Percentiles rank a stretch among this genome's conserved stretches.
Evolutionary conservation across 108 stramenopile species (phyloP).

Genomic region (Schizochytrium sp.): DNA sequence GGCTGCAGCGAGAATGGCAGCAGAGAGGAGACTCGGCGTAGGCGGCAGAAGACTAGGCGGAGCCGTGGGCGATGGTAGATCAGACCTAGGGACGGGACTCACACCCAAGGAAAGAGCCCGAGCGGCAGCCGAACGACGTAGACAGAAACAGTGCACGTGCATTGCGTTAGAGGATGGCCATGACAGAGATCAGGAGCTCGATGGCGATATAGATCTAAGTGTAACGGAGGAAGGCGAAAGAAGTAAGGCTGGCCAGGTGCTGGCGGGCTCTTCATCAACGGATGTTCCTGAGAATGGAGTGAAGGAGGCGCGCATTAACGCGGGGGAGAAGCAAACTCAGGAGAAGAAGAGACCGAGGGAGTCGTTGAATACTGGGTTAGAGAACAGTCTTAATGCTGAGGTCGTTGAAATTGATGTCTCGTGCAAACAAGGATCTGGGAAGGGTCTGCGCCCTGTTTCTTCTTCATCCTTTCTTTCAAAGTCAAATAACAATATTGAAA

Average conservation of each 20-base stretch:
- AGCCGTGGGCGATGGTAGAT: background rate
- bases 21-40: background rate
- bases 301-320: no score
- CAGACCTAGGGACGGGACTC: background rate
- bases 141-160: background rate
- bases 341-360: no score
- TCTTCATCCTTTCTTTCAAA: no score
- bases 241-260: background rate
- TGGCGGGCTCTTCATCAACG: background rate
- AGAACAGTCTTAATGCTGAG: no score
- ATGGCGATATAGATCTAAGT: background rate
- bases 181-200: background rate
- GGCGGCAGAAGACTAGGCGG: background rate
- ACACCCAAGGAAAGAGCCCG: background rate
- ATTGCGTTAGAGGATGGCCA: background rate
- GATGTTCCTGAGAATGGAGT: background rate
- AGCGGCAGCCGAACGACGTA: background rate
- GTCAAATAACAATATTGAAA: no score
- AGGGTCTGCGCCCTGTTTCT: no score
- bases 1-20: background rate
- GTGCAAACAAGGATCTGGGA: no score
- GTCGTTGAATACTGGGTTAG: no score
- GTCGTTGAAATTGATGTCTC: no score
- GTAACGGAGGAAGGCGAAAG: background rate
- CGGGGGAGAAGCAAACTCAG: no score